Percentiles rank a stretch among this genome's conserved stretches.
These are phyloP conservation scores for Chenopodium berlandieri DNA, from an alignment of 148 eudicot species.

Conservation along the genomic window DNA sequence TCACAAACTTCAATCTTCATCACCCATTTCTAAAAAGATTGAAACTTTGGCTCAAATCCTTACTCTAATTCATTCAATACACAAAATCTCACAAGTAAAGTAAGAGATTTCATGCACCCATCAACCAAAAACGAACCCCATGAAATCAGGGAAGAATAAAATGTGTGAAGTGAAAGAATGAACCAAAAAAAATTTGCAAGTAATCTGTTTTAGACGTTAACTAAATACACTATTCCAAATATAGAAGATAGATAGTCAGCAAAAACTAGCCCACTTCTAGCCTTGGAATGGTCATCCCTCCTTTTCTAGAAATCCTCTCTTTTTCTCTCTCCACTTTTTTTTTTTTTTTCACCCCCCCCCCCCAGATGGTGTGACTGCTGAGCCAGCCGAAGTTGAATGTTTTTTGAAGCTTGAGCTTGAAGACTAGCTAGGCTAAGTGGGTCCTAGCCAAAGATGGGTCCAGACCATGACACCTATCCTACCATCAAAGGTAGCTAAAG, in stretches of 20 bases:
- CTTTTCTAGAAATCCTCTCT: constrained; percentile 7
- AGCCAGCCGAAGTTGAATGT: constrained; percentile 13
- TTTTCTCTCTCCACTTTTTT: background rate
- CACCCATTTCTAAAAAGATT: constrained; percentile 6
- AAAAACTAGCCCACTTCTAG: constrained; percentile 7
- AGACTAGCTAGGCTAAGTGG: background rate
- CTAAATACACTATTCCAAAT: background rate
- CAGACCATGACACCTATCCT: constrained; percentile 21
- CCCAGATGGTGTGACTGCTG: background rate
- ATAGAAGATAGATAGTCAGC: background rate
- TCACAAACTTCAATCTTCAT: constrained; percentile 14
- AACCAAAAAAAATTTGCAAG: constrained; percentile 3
- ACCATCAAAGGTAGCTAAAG: constrained; percentile 13
- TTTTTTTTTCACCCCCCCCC: background rate
- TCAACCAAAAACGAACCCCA: background rate
- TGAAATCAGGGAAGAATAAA: constrained; percentile 10
- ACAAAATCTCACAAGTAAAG: constrained; percentile 4
- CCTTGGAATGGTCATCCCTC: constrained; percentile 26
- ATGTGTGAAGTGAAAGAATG: constrained; percentile 16
- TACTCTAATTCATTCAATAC: background rate
- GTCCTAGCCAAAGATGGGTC: constrained; percentile 14
- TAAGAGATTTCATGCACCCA: background rate
- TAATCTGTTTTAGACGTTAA: background rate
- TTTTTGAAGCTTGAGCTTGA: constrained; percentile 1
- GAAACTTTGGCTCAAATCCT: constrained; percentile 1